Base-by-base conservation (phyloP, 225 moss, liverwort and hornwort genomes). In the Lunularia cruciata region DNA sequence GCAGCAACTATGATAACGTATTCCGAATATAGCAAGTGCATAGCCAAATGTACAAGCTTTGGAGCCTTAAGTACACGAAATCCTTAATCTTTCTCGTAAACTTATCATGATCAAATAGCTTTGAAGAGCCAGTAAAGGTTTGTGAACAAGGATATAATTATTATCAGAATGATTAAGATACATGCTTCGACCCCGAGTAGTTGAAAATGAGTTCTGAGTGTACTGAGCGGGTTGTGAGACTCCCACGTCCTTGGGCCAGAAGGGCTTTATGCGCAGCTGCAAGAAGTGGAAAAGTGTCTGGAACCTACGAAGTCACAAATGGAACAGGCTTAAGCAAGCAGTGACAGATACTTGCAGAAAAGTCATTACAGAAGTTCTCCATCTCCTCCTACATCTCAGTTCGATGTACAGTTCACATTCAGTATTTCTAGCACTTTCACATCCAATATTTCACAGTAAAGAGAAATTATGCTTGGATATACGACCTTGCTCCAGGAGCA, bases 161-260 rank as follows among this genome's bases (percentile, higher is more conserved):
- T 46, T 31, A 64, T 64, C 63, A 46, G 63, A 28, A 30, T 27
- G 22, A 51, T 25, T 55, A 43, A 83, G 86, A 85, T 91, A 93
- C 96, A 73, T 96, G 96, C 78, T 96, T 96, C 60, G 96, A 96
- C 39, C 92, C 92, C 46, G 96, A 92, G 60, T 92, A 92, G 73
- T 96, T 96, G 85, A 86, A 90, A 54, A 96, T 90, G 12, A 96
- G 90, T 81, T 96, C 92, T 23, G 96, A 87, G 42, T 96, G 96
- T 36, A 96, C 76, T 30, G 90, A 87, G 69, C 96, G 86, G 35
- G 90, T 90, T 34, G 79, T 86, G 72, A 90, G 86, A 39, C 69
- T 84, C 33, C 80, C 79, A 42, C 85, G 74, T 54, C 86, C 79
- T 47, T 90, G 83, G 19, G 87, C 81, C 23, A 89, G 73, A 59